These are phyloP conservation scores for Licmophora abbreviata DNA, from an alignment of 108 stramenopile genomes.

Conservation along the genomic window DNA sequence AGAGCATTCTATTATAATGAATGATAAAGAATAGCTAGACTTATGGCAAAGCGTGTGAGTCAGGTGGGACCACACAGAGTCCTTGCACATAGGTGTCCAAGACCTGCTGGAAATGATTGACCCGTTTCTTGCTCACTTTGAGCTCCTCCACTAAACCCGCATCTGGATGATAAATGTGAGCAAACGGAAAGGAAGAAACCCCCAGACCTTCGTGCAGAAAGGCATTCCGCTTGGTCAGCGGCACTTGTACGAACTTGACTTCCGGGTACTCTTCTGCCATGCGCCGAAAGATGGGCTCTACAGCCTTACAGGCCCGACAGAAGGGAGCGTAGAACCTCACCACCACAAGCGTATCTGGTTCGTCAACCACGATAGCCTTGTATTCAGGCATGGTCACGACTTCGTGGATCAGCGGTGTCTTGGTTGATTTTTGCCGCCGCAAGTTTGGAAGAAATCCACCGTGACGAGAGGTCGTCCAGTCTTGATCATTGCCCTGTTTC, in stretches of 20 bases:
- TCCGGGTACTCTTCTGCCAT: constrained; percentile 35
- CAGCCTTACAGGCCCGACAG: constrained; percentile 73
- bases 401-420: constrained; percentile 10
- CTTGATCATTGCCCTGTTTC: constrained; percentile 12
- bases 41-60: no score
- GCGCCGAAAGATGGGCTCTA: constrained; percentile 46
- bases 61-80: constrained; percentile 25
- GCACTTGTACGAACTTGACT: constrained; percentile 60
- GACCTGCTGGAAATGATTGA: constrained; percentile 35
- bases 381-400: constrained; percentile 42
- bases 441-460: constrained; percentile 43
- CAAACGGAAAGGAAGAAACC: constrained; percentile 52
- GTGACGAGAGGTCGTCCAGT: constrained; percentile 25
- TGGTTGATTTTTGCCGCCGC: neutral
- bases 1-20: no score
- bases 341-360: constrained; percentile 46
- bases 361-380: constrained; percentile 47
- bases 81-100: constrained; percentile 42
- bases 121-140: constrained; percentile 37
- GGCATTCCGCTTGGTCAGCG: constrained; percentile 58
- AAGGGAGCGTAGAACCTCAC: constrained; percentile 73
- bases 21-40: no score
- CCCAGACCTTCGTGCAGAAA: constrained; percentile 68
- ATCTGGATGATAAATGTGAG: constrained; percentile 64
- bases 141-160: constrained; percentile 52